phyloP scores from a whole-genome alignment of 805 yeast species.

The Wickerhamomyces rabaulensis region DNA sequence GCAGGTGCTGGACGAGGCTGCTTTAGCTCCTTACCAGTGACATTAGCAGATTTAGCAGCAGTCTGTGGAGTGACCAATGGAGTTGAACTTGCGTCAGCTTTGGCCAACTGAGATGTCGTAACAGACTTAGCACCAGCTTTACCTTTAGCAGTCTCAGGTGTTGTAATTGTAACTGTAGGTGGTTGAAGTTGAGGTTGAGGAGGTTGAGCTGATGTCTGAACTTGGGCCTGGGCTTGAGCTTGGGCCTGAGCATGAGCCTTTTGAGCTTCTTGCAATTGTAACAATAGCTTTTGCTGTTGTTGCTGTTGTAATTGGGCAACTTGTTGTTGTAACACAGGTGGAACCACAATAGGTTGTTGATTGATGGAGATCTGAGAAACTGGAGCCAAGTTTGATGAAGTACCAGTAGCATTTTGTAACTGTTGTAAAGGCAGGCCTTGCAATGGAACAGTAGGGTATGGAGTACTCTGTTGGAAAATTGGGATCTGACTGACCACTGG shows the following conservation, averaged over 20 bases:
- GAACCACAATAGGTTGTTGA: conserved; percentile 8
- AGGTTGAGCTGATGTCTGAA: background rate
- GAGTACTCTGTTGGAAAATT: conserved; percentile 17
- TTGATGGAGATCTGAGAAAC: conserved; percentile 3
- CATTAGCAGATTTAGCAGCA: background rate
- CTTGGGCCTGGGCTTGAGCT: conserved; percentile 1
- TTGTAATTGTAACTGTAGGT: background rate
- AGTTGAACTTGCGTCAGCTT: background rate
- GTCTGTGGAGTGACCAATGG: background rate
- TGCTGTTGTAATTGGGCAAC: conserved; percentile 22
- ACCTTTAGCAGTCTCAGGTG: background rate
- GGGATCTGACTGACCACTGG: conserved; percentile 20
- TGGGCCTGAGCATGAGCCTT: conserved; percentile 5
- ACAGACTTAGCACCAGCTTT: background rate
- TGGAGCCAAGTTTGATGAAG: background rate
- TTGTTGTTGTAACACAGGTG: conserved; percentile 14
- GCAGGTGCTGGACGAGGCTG: conserved; percentile 20
- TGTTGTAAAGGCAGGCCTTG: conserved; percentile 14
- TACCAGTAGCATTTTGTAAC: conserved; percentile 6
- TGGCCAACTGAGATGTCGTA: background rate
- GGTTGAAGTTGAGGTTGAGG: background rate
- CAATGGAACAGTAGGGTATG: conserved; percentile 12
- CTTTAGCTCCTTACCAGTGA: conserved; percentile 8
- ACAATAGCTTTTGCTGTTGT: conserved; percentile 15
- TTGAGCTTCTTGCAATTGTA: conserved; percentile 12